A percentile compares a stretch with the other conserved stretches of the same genome.
Evolutionary conservation across 306 rosid genomes (phyloP).

Genomic region (Oxytropis ochrocephala): DNA sequence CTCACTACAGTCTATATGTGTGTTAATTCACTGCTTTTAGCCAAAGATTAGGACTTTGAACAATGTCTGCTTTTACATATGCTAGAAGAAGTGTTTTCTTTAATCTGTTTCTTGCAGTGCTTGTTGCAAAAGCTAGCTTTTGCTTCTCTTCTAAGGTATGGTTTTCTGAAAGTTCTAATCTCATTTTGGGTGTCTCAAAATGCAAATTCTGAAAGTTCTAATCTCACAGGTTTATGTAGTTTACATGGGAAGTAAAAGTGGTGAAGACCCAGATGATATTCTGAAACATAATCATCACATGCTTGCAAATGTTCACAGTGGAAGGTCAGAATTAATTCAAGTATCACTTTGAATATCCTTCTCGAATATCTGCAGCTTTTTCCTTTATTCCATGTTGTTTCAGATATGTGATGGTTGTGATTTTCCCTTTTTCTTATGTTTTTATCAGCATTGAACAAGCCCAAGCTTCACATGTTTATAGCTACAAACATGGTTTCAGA

Average conservation of each 20-base stretch:
- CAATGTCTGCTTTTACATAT: constrained; percentile 33
- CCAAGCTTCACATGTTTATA: constrained; percentile 56
- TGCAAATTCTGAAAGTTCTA: neutral
- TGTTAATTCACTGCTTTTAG: neutral
- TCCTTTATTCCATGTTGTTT: neutral
- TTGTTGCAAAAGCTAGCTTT: constrained; percentile 35
- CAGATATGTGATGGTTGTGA: neutral
- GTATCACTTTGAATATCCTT: neutral
- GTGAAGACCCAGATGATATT: constrained; percentile 44
- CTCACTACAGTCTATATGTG: no score
- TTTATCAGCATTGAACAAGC: constrained; percentile 58
- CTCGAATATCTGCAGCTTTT: neutral
- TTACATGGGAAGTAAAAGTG: constrained; percentile 75
- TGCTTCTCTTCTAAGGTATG: constrained; percentile 51
- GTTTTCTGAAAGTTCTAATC: neutral
- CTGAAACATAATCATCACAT: constrained; percentile 55
- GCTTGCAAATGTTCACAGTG: constrained; percentile 56
- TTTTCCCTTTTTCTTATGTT: neutral
- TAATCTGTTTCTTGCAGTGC: constrained; percentile 40
- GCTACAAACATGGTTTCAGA: constrained; percentile 66
- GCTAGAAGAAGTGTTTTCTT: constrained; percentile 16
- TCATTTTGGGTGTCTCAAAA: neutral
- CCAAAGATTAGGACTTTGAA: constrained; percentile 7
- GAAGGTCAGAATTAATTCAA: constrained; percentile 36
- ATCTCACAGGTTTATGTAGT: constrained; percentile 60